Base-by-base conservation (phyloP, 805 yeast genomes). In the Hemisphaericaspora nanyangensis region DNA sequence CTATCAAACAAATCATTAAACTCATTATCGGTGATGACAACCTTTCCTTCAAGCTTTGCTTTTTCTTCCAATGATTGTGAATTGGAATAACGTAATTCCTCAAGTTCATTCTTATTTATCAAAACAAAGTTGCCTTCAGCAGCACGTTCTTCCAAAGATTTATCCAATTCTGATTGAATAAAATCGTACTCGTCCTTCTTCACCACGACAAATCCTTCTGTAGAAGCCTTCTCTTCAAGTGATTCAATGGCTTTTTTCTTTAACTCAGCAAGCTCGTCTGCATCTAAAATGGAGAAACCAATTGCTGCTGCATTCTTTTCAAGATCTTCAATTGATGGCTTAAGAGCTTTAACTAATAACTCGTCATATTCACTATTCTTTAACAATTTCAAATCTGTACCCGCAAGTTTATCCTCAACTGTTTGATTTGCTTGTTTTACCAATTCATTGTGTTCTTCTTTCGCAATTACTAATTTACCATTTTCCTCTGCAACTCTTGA, bases 331-430 rank as follows among this genome's bases (percentile, higher is more conserved):
- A 61, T 40, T 3, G 61, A 47, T 7, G 62, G 61, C 39, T 55
- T 62, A 22, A 56, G 49, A 1, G 63, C 64, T 29, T 49, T 50
- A 11, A 52, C 35, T 11, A 59, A 49, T 32, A 68, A 51, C 22
- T 62, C 58, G 17, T 65, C 68, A 34, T 63, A 61, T 31, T 55
- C 55, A 12, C 50, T 52, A 12, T 42, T 34, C 17, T 48, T 34
- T 5, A 56, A 34, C 8, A 58, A 25, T 31, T 44, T 39, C 16
- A 35, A 35, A 26, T 39, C 35, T 8, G 45, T 34, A 2, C 46
- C 47, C 30, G 35, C 33, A 10, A 37, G n/a, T 31, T 45, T 42
- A 13, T 31, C 18, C 32, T 29, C 34, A 38, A 30, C 7, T 11
- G 28, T 28, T 5, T 19, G 17, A 32, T 16, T 30, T 7, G 29